phyloP scores from a whole-genome alignment of 345 rosid species.

The Eucalyptus marginata region DNA sequence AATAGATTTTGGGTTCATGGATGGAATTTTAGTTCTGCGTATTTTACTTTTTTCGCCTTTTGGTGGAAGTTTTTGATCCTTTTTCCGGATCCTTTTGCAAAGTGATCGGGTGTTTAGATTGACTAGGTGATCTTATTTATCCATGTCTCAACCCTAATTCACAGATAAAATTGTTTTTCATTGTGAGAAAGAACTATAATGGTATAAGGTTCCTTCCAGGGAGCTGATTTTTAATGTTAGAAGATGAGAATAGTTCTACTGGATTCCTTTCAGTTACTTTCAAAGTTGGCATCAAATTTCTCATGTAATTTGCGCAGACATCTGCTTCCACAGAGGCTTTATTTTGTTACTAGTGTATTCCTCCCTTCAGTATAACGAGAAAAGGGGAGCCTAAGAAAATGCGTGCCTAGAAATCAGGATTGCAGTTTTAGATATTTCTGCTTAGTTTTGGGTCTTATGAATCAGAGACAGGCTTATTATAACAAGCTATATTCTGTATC shows the following conservation, averaged over 20 bases:
- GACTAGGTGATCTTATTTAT: neutral
- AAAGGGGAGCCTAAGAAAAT: neutral
- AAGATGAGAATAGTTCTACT: neutral
- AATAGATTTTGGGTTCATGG: neutral
- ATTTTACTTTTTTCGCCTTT: neutral
- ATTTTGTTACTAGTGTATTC: neutral
- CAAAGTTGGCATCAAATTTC: neutral
- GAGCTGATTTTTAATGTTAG: neutral
- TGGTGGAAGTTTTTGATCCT: neutral
- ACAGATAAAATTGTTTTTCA: neutral
- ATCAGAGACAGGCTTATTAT: neutral
- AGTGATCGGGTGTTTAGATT: neutral
- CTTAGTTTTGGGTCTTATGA: neutral
- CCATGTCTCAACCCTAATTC: neutral
- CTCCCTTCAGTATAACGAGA: neutral
- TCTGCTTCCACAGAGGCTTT: neutral
- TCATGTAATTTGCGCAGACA: neutral
- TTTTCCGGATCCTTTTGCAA: neutral
- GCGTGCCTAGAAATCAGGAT: neutral
- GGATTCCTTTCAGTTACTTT: neutral
- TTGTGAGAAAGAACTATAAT: neutral
- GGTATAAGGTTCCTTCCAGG: neutral
- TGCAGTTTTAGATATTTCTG: neutral
- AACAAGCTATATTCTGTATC: neutral
- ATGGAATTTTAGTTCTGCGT: neutral